phyloP scores from a whole-genome alignment of 1,284 basidiomycete genomes.

The Dichomitus squalens region DNA sequence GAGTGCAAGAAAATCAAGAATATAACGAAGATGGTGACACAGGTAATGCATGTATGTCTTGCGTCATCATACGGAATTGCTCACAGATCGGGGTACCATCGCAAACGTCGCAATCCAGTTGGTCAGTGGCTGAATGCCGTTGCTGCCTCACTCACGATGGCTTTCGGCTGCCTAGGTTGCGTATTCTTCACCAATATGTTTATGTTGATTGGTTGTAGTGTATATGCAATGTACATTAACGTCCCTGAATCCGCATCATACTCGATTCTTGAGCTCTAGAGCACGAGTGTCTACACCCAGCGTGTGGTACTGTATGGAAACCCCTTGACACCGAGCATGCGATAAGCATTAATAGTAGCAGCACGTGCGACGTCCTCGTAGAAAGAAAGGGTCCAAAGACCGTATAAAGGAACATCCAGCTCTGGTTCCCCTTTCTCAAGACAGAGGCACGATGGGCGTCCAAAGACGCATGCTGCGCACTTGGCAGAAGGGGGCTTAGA shows the following conservation, averaged over 20 bases:
- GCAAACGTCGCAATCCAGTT: conserved; percentile 5
- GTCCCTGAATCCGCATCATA: conserved; percentile 11
- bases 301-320: neutral
- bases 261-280: conserved; percentile 6
- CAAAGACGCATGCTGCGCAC: neutral
- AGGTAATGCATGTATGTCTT: conserved; percentile 33
- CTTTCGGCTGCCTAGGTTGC: neutral
- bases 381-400: neutral
- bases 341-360: neutral
- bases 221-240: conserved; percentile 25
- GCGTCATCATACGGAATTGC: neutral
- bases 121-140: conserved; percentile 11
- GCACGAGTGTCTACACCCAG: neutral
- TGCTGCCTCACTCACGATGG: neutral
- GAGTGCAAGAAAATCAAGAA: conserved; percentile 69
- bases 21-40: conserved; percentile 41
- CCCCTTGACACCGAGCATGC: neutral
- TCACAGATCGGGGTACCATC: neutral
- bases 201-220: conserved; percentile 14
- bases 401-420: neutral
- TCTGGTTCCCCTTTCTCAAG: neutral
- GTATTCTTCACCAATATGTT: neutral
- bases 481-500: conserved; percentile 49
- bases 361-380: neutral
- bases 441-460: neutral